phyloP scores from a whole-genome alignment of 1,284 basidiomycete genomes.

The Cryptococcus sp. region DNA sequence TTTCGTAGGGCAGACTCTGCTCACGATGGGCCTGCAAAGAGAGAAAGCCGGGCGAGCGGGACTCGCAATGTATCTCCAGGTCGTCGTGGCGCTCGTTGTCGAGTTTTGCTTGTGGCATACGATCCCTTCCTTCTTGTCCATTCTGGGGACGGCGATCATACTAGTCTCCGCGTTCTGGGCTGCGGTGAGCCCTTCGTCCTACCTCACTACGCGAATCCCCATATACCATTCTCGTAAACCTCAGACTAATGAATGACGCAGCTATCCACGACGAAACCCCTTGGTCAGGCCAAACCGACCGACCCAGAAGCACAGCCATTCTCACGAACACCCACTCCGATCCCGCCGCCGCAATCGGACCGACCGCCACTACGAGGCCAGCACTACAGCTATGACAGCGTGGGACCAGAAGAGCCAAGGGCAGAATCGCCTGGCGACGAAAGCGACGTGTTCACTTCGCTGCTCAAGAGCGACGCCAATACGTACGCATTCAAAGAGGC shows the following conservation, averaged over 20 bases:
- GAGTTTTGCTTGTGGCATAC: slow-evolving; percentile 50
- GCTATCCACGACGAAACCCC: slow-evolving; percentile 20
- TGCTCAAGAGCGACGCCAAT: too few species aligned
- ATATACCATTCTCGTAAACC: not conserved
- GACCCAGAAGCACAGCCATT: slow-evolving; percentile 34
- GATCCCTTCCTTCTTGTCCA: slow-evolving; percentile 42
- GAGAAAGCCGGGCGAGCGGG: slow-evolving; percentile 54
- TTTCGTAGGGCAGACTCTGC: slow-evolving; percentile 61
- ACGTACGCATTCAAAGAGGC: too few species aligned
- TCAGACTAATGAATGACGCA: slow-evolving; percentile 11
- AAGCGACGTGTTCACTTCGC: too few species aligned
- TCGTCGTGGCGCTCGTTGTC: slow-evolving; percentile 49
- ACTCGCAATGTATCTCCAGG: slow-evolving; percentile 52
- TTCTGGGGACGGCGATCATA: slow-evolving; percentile 50
- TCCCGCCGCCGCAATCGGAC: slow-evolving; percentile 16
- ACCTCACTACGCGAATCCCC: not conserved
- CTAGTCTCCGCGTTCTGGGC: slow-evolving; percentile 49
- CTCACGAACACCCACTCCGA: slow-evolving; percentile 38
- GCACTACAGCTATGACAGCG: slow-evolving; percentile 20
- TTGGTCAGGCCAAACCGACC: slow-evolving; percentile 11
- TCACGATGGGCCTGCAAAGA: slow-evolving; percentile 52
- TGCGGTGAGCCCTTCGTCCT: slow-evolving; percentile 41
- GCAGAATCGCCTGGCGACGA: too few species aligned
- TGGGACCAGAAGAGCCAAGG: not conserved
- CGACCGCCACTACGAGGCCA: slow-evolving; percentile 12